Evolutionary conservation across 441 rosid genomes (phyloP).

Genomic region (Mallotus repandus): DNA sequence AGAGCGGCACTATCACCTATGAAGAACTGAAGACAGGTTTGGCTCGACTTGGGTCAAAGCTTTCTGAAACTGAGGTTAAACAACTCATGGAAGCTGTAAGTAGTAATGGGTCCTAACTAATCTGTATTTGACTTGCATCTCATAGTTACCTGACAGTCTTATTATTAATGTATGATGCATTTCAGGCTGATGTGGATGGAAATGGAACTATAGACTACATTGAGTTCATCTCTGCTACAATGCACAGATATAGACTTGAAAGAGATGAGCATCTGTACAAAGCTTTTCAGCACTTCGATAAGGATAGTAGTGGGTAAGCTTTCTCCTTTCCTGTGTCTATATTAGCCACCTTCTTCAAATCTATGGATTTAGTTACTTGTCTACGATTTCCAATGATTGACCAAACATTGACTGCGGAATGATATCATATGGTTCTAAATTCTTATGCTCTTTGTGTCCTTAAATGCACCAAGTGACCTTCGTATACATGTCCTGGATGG

Average conservation of each 20-base stretch:
- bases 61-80: constrained; percentile 84
- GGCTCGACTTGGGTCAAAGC: constrained; percentile 82
- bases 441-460: background rate
- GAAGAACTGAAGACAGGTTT: constrained; percentile 87
- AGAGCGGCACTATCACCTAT: constrained; percentile 88
- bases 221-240: too few relatives aligned
- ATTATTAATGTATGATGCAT: background rate
- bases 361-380: background rate
- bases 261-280: too few relatives aligned
- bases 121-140: background rate
- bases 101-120: background rate
- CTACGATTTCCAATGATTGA: background rate
- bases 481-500: too few relatives aligned
- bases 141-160: background rate
- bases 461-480: background rate
- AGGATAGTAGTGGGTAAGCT: background rate
- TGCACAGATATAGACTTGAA: too few relatives aligned
- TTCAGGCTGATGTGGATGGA: constrained; percentile 67
- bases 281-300: too few relatives aligned
- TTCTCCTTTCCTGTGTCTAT: constrained; percentile 3
- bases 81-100: constrained; percentile 98
- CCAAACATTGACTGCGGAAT: background rate
- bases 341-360: constrained; percentile 6
- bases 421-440: background rate
- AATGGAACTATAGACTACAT: too few relatives aligned